A percentile compares a stretch with the other conserved stretches of the same genome.
Conservation (phyloP, 306 rosid species). For the Oxytropis ochrocephala region DNA sequence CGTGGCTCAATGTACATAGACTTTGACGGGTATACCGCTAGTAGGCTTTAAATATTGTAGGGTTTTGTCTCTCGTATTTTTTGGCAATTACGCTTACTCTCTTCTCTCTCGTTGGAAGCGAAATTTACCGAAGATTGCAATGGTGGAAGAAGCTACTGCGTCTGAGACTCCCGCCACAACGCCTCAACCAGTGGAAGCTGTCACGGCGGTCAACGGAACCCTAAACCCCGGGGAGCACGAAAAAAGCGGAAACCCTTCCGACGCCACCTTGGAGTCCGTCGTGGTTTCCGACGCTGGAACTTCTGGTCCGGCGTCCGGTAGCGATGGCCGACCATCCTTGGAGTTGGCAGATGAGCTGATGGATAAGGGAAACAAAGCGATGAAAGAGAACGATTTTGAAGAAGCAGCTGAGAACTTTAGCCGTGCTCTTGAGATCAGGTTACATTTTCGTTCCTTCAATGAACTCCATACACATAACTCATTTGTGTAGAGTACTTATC, state of each 20-base stretch:
- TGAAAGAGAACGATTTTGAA: constrained; percentile 54
- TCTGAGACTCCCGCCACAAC: constrained; percentile 37
- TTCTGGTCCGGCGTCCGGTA: constrained; percentile 36
- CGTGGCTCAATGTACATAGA: no score
- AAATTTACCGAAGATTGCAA: constrained; percentile 13
- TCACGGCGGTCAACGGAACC: constrained; percentile 22
- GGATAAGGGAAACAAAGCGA: constrained; percentile 63
- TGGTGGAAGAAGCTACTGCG: constrained; percentile 59
- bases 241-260: constrained; percentile 31
- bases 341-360: constrained; percentile 54
- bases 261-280: constrained; percentile 33
- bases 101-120: background rate
- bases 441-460: background rate
- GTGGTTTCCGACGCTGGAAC: constrained; percentile 41
- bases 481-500: background rate
- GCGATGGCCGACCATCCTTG: constrained; percentile 41
- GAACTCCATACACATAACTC: background rate
- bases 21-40: no score
- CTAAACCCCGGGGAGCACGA: constrained; percentile 23
- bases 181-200: constrained; percentile 18
- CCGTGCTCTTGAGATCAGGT: constrained; percentile 97
- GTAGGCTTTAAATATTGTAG: no score
- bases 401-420: constrained; percentile 86
- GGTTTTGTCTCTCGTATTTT: no score
- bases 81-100: no score